Base-by-base conservation (phyloP, 352 stramenopile species). In the Hyaloperonospora arabidopsidis region DNA sequence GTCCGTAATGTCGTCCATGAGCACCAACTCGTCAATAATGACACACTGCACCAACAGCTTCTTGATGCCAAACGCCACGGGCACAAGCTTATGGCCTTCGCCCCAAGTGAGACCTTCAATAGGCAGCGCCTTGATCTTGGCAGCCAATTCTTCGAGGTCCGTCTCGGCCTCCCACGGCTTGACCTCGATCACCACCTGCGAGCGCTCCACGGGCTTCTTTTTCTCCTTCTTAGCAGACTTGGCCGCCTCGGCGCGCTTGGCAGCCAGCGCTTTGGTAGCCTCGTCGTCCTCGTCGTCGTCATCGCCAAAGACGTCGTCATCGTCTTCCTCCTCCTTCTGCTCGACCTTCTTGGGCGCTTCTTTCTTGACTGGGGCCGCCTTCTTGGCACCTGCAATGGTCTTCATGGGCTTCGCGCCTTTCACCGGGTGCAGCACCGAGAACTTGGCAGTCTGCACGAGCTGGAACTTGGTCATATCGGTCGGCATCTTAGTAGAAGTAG, bases 11-110 rank as follows among this genome's bases (percentile, higher is more conserved):
- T 89, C 81, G 63, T 91, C 81, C 22, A 90, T 66, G 44, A 85
- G 62, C 62, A 93, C 78, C 39, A 88, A 59, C 49, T 84, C 75
- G 61, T 93, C 83, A n/a, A 89, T 68, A 46, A 93, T 87, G 44
- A 89, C 70, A 63, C 83, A 93, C 53, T 84, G 74, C 43, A 93
- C 67, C 1, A 91, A 65, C 49, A 93, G 65, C 70, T 93, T 93
- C 63, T 90, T 91, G 63, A 93, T 89, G 52, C 83, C 83, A 55
- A 88, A 93, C 14, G 81, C 84, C 34, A 94, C 78, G 3, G 80
- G 76, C 43, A 89, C 76, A n/a, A 90, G 59, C 62, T 94, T 94
- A 70, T 89, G 74, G 49, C 76, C 74, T 67, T 87, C 76, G 49
- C 83, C 83, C 83, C 83, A 93, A 15, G 55, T 82, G 14, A 93